Evolutionary conservation across 306 rosid species (phyloP), one percentile per base, ranked within the genome.

Genomic region (Arachis hypogaea): DNA sequence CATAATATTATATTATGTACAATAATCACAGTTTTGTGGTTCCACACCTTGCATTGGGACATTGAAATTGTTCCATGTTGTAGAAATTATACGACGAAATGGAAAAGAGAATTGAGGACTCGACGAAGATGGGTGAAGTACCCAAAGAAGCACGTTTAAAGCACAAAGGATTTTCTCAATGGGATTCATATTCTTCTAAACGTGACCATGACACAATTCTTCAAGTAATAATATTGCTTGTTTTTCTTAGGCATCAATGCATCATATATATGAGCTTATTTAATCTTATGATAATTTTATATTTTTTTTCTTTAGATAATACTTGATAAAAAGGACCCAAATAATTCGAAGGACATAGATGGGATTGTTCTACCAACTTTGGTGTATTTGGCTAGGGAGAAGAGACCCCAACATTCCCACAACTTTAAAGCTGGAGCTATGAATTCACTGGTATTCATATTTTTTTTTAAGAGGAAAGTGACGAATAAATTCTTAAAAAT

Each of bases 401-500:
- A 93, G 79, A 86, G 98, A 14, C 96, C 93, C 8, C 90, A 85
- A 3, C 49, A 72, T 75, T 84, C 44, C 45, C 98, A 93, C 57
- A 85, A 90, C 83, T 93, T 84, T 85, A 90, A 93, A 82, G 97
- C 97, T 4, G 98, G 97, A 71, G 93, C 98, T 16, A 87, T 89
- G 93, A 93, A 93, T 84, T 86, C 98, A 16, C 29, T 93, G 97
- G 98, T 91, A 77, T 5, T 71, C 33, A n/a, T 29, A 6, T 7
- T 30, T 5, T 14, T 36, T 4, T 68, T n/a, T 40, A 0, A 41
- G 28, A 1, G 28, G 28, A 22, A 22, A 22, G 28, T 22, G 28
- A 22, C 1, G 1, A 22, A 0, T 22, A 22, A 22, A 22, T 22
- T 22, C 1, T 22, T 22, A 1, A 22, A 22, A 22, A 22, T 22